Conservation (phyloP, 495 filamentous ascomycete species). For the Letharia columbiana region DNA sequence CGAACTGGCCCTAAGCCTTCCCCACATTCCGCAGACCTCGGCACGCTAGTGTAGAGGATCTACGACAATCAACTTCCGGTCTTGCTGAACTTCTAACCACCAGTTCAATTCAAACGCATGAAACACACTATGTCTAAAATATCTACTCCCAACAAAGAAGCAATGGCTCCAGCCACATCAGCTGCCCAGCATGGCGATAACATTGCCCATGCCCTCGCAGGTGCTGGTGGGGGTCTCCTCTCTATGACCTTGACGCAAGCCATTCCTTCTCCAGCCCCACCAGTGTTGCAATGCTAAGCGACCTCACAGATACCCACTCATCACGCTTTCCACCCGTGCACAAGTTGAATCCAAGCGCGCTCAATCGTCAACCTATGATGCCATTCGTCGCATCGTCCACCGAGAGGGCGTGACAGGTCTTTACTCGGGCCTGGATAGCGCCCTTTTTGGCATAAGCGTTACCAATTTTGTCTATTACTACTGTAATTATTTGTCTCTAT, state of each 20-base stretch:
- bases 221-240: slow-evolving; percentile 82
- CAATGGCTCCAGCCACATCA: slow-evolving; percentile 36
- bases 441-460: slow-evolving; percentile 93
- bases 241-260: slow-evolving; percentile 89
- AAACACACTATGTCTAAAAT: slow-evolving; percentile 36
- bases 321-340: slow-evolving; percentile 93
- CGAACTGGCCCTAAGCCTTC: too few species aligned
- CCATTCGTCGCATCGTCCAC: slow-evolving; percentile 77
- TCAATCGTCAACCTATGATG: slow-evolving; percentile 68
- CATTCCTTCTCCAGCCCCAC: slow-evolving; percentile 14
- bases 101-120: not conserved
- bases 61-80: too few species aligned
- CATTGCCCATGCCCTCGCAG: slow-evolving; percentile 79
- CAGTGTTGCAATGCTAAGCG: slow-evolving; percentile 1
- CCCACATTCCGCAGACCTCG: too few species aligned
- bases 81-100: not conserved
- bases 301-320: slow-evolving; percentile 70
- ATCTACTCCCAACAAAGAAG: slow-evolving; percentile 31
- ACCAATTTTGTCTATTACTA: slow-evolving; percentile 99
- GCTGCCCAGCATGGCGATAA: slow-evolving; percentile 74
- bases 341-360: slow-evolving; percentile 95
- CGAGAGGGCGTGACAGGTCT: slow-evolving; percentile 83
- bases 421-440: slow-evolving; percentile 80
- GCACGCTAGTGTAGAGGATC: too few species aligned
- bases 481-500: slow-evolving; percentile 44